Evolutionary conservation across 345 rosid species (phyloP), one percentile per base, ranked within the genome.

Genomic region (Rhodamnia argentea): DNA sequence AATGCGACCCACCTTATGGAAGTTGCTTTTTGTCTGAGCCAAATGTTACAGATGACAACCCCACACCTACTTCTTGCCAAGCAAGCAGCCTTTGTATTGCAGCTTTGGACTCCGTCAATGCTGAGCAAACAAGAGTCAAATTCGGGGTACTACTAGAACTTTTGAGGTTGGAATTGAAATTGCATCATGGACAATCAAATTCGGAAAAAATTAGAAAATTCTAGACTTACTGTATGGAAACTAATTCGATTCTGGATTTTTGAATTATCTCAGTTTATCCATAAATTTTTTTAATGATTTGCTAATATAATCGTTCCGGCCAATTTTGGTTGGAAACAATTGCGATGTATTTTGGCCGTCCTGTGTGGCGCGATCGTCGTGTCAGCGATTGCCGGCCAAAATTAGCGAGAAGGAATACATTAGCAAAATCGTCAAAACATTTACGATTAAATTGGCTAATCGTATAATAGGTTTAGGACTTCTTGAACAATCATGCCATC

Each of bases 241-340:
- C 9, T 20, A 22, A 18, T 1, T 37, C 1, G 20, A 0, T 37
- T 2, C 0, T 37, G 1, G 20, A 70, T 0, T 18, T 32, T 70
- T 2, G 4, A 18, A 32, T 18, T 18, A 8, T 4, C 0, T 5
- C 8, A 32, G 20, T 18, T 18, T 32, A 20, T 1, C 37, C 5
- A 70, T 0, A 70, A 70, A 37, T 10, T 3, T 70, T 70, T 32
- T 8, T 18, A 20, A 18, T 3, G 5, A 32, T 70, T 9, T 26
- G 1, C 0, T 1, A 0, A 2, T 29, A 0, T 60, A 29, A 0
- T 5, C 7, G 0, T n/a, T 29, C 1, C 1, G 0, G 0, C 6
- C 42, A 29, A 62, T 29, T 62, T 0, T 29, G 1, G 0, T 62
- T 1, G 3, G 0, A 62, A 27, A 14, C 15, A 3, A 2, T 1